Evolutionary conservation across 1,284 basidiomycete genomes (phyloP).

Genomic region (Kwoniella shivajii): DNA sequence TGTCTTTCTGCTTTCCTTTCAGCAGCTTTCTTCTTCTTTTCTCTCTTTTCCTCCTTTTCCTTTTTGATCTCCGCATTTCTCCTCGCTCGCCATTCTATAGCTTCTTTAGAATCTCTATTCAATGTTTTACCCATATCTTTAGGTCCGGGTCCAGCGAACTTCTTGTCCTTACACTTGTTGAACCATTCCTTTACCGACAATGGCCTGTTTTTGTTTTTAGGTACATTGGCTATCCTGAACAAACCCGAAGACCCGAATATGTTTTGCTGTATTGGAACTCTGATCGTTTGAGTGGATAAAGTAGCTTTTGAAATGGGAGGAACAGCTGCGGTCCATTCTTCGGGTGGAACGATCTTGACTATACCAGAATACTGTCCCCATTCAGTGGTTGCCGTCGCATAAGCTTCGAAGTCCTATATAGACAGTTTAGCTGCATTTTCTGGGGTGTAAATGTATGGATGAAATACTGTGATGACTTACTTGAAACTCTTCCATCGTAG

Average conservation of each 20-base stretch:
- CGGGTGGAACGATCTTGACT: conserved; percentile 89
- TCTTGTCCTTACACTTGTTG: conserved; percentile 63
- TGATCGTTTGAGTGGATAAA: conserved; percentile 71
- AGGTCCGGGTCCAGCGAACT: conserved; percentile 42
- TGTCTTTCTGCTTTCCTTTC: conserved; percentile 58
- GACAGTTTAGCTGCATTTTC: too few relatives aligned
- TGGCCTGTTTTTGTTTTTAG: conserved; percentile 68
- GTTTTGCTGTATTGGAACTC: conserved; percentile 85
- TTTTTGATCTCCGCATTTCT: conserved; percentile 22
- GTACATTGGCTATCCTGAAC: conserved; percentile 88
- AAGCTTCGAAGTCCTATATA: conserved; percentile 76
- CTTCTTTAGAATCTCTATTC: conserved; percentile 45
- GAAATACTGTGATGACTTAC: conserved; percentile 29
- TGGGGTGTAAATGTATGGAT: too few relatives aligned
- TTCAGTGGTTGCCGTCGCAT: conserved; percentile 77
- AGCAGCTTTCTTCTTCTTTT: conserved; percentile 46
- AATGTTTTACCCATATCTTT: conserved; percentile 36
- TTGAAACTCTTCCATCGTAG: conserved; percentile 79
- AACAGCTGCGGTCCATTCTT: conserved; percentile 78
- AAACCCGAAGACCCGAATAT: conserved; percentile 83
- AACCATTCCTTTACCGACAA: conserved; percentile 86
- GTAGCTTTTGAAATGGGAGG: conserved; percentile 66
- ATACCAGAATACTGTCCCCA: conserved; percentile 90
- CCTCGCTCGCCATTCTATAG: conserved; percentile 29
- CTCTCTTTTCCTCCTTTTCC: conserved; percentile 31